Evolutionary conservation across 148 eudicot species (phyloP), one percentile per base, ranked within the genome.

Genomic region (Arbutus unedo): DNA sequence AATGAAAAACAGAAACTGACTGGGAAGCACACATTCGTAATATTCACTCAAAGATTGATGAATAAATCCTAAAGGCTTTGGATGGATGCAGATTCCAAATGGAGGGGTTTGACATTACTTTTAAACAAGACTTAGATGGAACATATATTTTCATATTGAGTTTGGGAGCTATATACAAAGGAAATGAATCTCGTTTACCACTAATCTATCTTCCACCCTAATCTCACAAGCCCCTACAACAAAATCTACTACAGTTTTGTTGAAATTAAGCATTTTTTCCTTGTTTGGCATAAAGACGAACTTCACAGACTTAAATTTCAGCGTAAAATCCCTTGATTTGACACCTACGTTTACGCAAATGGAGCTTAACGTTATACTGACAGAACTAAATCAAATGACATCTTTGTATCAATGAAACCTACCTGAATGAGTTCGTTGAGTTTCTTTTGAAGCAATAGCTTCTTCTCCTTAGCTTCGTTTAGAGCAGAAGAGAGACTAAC

Each of bases 401-500:
- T 48, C 19, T 10, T 74, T 5, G 44, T 4, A 62, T 16, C 73
- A n/a, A 60, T 16, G 38, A 56, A 3, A 16, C n/a, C 6, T 82
- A 96, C 96, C 89, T 90, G 93, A 84, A 91, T 82, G 68, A 82
- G 84, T 66, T 91, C 67, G 21, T 94, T 83, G 44, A 96, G 92
- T 78, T 89, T 91, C 57, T 79, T 60, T 25, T 93, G 89, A 62
- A 94, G 87, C 74, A 71, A n/a, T 1, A 38, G 53, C 81, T 93
- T 96, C 66, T 89, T 92, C 0, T 87, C 77, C 55, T 82, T 89
- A 44, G 92, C 90, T 87, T 96, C 91, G 57, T 88, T 83, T 48
- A 92, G 86, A 38, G 97, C 94, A 48, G 92, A 94, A 3, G 99
- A 91, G 54, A 96, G 89, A 82, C 97, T 94, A 11, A 81, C 84